Percentiles rank a stretch among this genome's conserved stretches.
Conservation (phyloP, 176 grass and related monocot species). For the Oryza glumipatula region DNA sequence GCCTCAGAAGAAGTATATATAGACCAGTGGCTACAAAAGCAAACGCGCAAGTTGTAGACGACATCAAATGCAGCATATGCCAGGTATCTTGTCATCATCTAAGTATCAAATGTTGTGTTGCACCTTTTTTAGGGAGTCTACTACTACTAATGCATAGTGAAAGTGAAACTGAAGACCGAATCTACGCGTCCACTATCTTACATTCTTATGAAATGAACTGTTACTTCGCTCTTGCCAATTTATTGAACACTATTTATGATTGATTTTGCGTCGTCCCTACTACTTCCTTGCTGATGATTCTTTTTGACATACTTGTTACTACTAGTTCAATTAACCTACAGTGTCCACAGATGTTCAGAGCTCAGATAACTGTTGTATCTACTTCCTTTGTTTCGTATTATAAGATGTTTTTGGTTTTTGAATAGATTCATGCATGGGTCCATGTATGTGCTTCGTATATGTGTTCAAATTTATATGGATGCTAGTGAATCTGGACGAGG, state of each 20-base stretch:
- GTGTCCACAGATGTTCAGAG: not conserved
- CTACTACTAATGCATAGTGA: not conserved
- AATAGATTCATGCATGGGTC: too few species aligned
- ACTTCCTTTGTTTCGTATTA: too few species aligned
- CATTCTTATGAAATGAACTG: not conserved
- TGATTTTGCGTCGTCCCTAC: not conserved
- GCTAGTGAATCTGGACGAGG: too few species aligned
- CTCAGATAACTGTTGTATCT: not conserved
- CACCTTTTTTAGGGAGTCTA: not conserved
- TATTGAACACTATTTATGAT: not conserved
- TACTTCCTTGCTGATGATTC: not conserved
- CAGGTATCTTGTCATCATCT: slow-evolving; percentile 57
- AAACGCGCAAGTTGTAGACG: slow-evolving; percentile 36
- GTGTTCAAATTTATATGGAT: too few species aligned
- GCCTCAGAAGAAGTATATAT: slow-evolving; percentile 67
- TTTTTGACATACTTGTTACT: not conserved
- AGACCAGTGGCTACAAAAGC: slow-evolving; percentile 22
- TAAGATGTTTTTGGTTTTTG: too few species aligned
- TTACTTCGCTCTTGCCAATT: not conserved
- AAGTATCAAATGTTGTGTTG: not conserved
- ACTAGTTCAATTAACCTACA: not conserved
- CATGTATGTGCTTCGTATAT: too few species aligned
- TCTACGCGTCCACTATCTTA: not conserved
- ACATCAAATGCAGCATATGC: slow-evolving; percentile 84
- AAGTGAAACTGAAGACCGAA: slow-evolving; percentile 2